Base-by-base conservation (phyloP, 805 yeast genomes). In the Priceomyces fermenticarens region DNA sequence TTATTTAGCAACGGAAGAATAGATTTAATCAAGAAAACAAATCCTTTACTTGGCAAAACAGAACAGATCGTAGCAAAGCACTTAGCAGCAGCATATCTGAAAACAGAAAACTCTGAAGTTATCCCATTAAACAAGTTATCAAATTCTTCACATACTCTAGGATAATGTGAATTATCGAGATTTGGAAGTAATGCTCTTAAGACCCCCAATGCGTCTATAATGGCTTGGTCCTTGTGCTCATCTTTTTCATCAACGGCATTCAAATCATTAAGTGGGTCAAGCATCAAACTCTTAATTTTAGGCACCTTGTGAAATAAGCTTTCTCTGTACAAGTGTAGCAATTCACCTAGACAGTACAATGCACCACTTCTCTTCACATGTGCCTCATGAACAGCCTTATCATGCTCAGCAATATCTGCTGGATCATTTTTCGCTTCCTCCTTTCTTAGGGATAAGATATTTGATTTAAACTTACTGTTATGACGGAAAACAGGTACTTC, bases 401-500 rank as follows among this genome's bases (percentile, higher is more conserved):
- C 86, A 47, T 78, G 77, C 0, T 73, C 75, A 0, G 80, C 75
- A 43, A 77, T 72, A 46, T 82, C 89, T 11, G 75, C 73, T 4
- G 83, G 79, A 44, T 80, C 83, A 1, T 80, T 62, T 37, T 72
- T 72, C 1, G 83, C 78, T 48, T 87, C 95, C 50, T 88, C 97
- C 52, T 87, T 88, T 41, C 79, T 71, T 50, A 89, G 70, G 1
- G 97, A 88, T 39, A 90, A 63, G 10, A 91, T 83, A 10, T 67
- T 66, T 34, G 77, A 79, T 12, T 62, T 71, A 41, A 73, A 67
- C 10, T 64, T 61, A 30, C 77, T 75, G 51, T 86, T 85, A 34
- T 85, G 82, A 11, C 72, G 70, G 55, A 88, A 93, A 54, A 88
- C 97, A 2, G 99, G 99, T 26, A 91, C 97, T 57, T 90, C 97